Percentiles rank a stretch among this genome's conserved stretches.
These are phyloP conservation scores for Coelastrella sp. DNA, from an alignment of 139 green algal species.

Conservation along the genomic window DNA sequence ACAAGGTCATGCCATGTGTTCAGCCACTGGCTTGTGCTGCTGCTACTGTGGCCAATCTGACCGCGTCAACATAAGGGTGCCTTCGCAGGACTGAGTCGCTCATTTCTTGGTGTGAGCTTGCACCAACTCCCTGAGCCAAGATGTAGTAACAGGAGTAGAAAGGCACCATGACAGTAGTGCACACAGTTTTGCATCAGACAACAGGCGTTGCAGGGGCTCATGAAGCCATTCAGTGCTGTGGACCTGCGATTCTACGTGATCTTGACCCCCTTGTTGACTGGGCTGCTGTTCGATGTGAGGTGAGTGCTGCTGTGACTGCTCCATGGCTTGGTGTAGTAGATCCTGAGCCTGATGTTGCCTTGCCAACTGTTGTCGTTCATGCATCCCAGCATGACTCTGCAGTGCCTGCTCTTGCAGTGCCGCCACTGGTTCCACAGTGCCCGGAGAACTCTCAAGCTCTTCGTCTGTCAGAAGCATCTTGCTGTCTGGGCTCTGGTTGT, in stretches of 20 bases:
- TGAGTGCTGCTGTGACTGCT: background rate
- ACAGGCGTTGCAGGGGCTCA: background rate
- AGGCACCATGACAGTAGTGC: background rate
- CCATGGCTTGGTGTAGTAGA: background rate
- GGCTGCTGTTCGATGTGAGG: background rate
- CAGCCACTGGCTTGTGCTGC: background rate
- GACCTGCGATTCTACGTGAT: background rate
- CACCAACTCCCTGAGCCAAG: conserved; percentile 13
- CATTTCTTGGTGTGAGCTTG: conserved; percentile 1
- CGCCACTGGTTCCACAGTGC: background rate
- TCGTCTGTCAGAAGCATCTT: background rate
- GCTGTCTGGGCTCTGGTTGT: background rate
- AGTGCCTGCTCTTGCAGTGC: background rate
- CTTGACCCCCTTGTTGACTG: background rate
- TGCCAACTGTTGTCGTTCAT: background rate
- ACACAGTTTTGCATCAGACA: background rate
- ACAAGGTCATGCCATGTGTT: background rate
- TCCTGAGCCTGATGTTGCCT: background rate
- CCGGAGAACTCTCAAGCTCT: background rate
- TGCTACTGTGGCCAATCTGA: background rate
- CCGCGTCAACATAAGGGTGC: too few relatives aligned
- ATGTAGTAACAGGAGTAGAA: background rate
- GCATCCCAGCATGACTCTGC: background rate
- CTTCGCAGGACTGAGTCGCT: too few relatives aligned
- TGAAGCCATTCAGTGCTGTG: background rate